Evolutionary conservation across 2,329 filamentous ascomycete species (phyloP), one percentile per base, ranked within the genome.

Genomic region (Aspergillus niger): DNA sequence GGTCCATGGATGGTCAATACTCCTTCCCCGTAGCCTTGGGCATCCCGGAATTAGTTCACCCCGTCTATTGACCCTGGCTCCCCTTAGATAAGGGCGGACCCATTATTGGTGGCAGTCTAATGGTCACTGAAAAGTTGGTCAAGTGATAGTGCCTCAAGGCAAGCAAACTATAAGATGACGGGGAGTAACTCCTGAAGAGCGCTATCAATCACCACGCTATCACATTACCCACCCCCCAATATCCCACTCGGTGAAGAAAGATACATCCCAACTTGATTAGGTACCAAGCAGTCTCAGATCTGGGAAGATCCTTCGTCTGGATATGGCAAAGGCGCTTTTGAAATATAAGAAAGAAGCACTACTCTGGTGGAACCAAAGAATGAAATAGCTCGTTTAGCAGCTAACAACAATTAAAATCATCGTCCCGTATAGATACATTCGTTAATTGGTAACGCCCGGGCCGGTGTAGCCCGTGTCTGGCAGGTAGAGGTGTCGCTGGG

Each of bases 401-500:
- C 62, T 64, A 64, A 50, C 38, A 62, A 60, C 22, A 52, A 61
- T 50, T 24, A 59, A 32, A 28, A 47, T 63, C 61, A 63, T 66
- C 57, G 57, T 60, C 55, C 58, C 52, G 55, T 55, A 60, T 32
- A 53, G 48, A 58, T 59, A 61, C 56, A 60, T 41, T 58, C 49
- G 71, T 72, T 59, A 55, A 50, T 64, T 69, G 60, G 72, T 78
- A 71, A 80, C 83, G 76, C 85, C 89, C 67, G 84, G 94, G 75
- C 86, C 91, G 66, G 85, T 83, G 81, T 99, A 99, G 71, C 89
- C 87, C 72, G 90, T 91, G 81, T 99, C 94, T 47, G 95, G 95
- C 73, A 99, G 85, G 79, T 98, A 99, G 75, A 99, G 80, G 82
- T 98, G 95, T 80, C 95, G 87, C 79, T 95, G 88, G 6, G 94